phyloP scores from a whole-genome alignment of 2,329 filamentous ascomycete species.

The Aspergillus jensenii region DNA sequence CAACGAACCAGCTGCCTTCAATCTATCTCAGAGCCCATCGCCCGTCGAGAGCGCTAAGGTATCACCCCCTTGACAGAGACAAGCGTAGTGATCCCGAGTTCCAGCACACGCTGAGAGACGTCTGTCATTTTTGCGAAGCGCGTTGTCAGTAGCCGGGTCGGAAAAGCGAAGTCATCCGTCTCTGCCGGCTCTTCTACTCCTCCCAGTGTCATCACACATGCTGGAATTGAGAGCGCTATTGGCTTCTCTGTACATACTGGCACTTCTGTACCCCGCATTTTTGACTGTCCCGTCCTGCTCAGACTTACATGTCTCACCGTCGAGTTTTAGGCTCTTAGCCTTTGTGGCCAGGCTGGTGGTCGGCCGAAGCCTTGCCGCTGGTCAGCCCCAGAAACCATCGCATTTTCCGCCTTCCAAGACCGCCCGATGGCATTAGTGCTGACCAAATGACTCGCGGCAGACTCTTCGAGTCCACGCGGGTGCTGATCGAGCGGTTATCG shows the following conservation, averaged over 20 bases:
- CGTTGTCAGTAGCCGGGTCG: background rate
- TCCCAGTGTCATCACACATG: background rate
- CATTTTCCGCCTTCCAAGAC: background rate
- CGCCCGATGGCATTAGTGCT: background rate
- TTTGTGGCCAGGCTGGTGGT: too few species aligned
- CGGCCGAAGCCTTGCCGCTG: background rate
- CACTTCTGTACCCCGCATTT: background rate
- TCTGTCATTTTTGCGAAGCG: background rate
- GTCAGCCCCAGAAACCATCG: background rate
- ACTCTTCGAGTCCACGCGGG: background rate
- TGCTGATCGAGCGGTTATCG: constrained; percentile 1
- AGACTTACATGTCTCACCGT: too few species aligned
- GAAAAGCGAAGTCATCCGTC: background rate
- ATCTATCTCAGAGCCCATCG: background rate
- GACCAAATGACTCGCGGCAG: constrained; percentile 15
- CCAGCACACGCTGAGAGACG: background rate
- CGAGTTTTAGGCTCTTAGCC: too few species aligned
- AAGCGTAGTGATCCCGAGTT: background rate
- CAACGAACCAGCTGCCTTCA: background rate
- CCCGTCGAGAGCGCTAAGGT: too few species aligned
- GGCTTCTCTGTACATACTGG: background rate
- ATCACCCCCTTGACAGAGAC: background rate
- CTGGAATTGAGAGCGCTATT: background rate
- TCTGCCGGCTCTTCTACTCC: background rate
- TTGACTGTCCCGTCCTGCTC: too few species aligned